phyloP scores from a whole-genome alignment of 2,329 filamentous ascomycete species.

The Phaeomoniella chlamydospora region DNA sequence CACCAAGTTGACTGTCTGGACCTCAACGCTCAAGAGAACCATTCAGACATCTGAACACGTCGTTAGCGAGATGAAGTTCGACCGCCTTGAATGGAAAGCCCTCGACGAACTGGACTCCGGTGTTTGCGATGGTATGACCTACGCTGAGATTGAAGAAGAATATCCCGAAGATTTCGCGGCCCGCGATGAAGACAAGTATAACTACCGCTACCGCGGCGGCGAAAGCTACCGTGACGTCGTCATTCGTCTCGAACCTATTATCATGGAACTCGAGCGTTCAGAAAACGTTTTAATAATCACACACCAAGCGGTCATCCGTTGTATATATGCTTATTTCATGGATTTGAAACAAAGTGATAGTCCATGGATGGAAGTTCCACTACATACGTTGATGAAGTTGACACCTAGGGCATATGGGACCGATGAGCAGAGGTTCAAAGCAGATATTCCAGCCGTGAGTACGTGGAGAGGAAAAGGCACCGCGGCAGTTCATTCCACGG shows the following conservation, averaged over 20 bases:
- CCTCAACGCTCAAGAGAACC: constrained; percentile 64
- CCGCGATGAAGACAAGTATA: constrained; percentile 97
- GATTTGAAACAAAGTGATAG: constrained; percentile 85
- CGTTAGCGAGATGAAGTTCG: constrained; percentile 53
- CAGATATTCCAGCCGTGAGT: constrained; percentile 87
- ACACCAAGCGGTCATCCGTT: constrained; percentile 89
- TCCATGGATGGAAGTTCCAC: constrained; percentile 96
- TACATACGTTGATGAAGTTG: constrained; percentile 92
- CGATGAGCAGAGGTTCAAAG: constrained; percentile 72
- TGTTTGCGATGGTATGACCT: constrained; percentile 91
- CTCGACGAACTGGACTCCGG: constrained; percentile 94
- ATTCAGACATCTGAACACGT: constrained; percentile 83
- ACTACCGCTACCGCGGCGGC: constrained; percentile 94
- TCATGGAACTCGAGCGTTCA: constrained; percentile 94
- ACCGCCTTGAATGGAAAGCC: constrained; percentile 97
- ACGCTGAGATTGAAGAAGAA: constrained; percentile 79
- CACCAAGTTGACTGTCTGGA: constrained; percentile 57
- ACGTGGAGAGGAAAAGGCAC: constrained; percentile 93
- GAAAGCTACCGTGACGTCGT: constrained; percentile 96
- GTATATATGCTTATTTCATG: constrained; percentile 99
- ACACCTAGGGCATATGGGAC: constrained; percentile 91
- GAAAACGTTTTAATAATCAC: constrained; percentile 98
- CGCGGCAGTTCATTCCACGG: constrained; percentile 67
- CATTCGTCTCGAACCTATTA: constrained; percentile 93
- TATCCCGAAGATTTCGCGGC: constrained; percentile 93